Evolutionary conservation across 192 early-diverging fungal genomes (phyloP).

Genomic region (Coemansia sp.): DNA sequence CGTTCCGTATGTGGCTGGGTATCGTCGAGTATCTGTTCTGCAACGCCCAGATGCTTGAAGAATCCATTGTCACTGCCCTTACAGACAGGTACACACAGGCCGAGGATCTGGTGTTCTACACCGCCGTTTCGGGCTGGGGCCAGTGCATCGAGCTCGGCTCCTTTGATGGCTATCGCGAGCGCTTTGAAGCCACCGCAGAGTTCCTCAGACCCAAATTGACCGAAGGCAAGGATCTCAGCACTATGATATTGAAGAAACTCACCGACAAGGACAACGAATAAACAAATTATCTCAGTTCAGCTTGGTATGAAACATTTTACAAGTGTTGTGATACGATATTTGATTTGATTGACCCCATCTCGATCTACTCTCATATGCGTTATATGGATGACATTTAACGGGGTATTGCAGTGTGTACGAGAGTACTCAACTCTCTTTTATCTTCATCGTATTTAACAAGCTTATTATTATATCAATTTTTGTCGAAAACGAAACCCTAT

Average conservation of each 20-base stretch:
- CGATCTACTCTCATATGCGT: too few species aligned
- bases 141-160: slow-evolving; percentile 82
- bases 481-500: too few species aligned
- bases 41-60: slow-evolving; percentile 77
- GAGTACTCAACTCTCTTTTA: too few species aligned
- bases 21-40: slow-evolving; percentile 93
- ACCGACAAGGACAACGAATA: slow-evolving; percentile 20
- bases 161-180: slow-evolving; percentile 77
- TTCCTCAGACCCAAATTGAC: slow-evolving; percentile 75
- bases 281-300: not conserved
- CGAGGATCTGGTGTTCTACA: slow-evolving; percentile 86
- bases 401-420: too few species aligned
- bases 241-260: slow-evolving; percentile 55
- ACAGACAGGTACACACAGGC: slow-evolving; percentile 69
- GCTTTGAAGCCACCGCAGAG: slow-evolving; percentile 79
- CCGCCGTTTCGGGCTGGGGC: slow-evolving; percentile 90
- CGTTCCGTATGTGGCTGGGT: slow-evolving; percentile 92
- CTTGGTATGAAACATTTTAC: too few species aligned
- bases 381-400: too few species aligned
- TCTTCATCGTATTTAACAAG: not conserved
- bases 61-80: slow-evolving; percentile 82
- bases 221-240: slow-evolving; percentile 60
- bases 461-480: too few species aligned
- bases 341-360: too few species aligned
- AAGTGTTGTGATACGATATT: too few species aligned